phyloP scores from a whole-genome alignment of 352 stramenopile species.

The Pythium dissimile region DNA sequence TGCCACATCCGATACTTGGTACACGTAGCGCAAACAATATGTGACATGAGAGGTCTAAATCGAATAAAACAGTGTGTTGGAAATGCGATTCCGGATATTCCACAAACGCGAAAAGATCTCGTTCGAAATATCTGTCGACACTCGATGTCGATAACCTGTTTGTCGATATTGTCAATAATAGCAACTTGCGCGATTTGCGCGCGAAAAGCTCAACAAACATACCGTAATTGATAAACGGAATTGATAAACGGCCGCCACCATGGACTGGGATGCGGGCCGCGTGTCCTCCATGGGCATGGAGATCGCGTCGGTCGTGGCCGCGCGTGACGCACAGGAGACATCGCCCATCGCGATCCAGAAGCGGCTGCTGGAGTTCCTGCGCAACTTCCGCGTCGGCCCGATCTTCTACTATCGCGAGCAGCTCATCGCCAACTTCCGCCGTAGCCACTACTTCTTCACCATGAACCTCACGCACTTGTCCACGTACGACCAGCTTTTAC shows the following conservation, averaged over 20 bases:
- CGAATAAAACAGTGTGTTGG: neutral
- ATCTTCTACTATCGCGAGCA: constrained; percentile 90
- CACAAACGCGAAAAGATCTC: neutral
- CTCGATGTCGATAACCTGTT: no score
- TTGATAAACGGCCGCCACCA: constrained; percentile 16
- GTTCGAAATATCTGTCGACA: no score
- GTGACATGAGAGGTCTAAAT: neutral
- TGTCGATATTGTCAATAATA: neutral
- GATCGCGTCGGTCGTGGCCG: constrained; percentile 41
- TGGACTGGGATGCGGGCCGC: constrained; percentile 82
- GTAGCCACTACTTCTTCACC: constrained; percentile 68
- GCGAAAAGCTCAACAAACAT: constrained; percentile 2
- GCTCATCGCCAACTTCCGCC: constrained; percentile 82
- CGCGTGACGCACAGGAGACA: constrained; percentile 44
- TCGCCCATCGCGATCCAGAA: constrained; percentile 62
- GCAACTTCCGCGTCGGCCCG: constrained; percentile 80
- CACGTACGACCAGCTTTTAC: constrained; percentile 83
- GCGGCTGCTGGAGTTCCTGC: constrained; percentile 79
- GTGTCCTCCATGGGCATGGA: constrained; percentile 83
- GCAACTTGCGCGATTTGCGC: constrained; percentile 11
- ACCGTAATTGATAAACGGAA: no score
- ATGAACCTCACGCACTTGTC: constrained; percentile 83
- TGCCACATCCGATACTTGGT: neutral
- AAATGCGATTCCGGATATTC: neutral
- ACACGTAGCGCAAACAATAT: neutral